Conservation (phyloP, 768 basidiomycete genomes). For the Dioszegia aurantiaca region DNA sequence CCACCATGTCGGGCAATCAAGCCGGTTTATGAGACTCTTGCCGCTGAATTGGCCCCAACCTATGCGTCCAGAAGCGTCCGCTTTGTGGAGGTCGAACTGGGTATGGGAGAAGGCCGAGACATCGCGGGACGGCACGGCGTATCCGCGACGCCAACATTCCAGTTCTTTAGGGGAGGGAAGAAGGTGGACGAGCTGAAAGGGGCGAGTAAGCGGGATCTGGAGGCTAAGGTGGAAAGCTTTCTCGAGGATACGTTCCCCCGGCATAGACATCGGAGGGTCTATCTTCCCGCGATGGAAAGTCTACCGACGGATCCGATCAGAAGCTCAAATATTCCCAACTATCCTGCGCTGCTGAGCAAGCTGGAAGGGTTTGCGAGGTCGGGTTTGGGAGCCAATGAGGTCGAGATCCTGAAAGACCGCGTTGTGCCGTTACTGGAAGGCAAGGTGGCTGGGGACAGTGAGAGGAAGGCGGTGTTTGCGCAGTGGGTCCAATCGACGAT, state of each 20-base stretch:
- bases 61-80: constrained; percentile 41
- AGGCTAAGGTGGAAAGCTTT: constrained; percentile 33
- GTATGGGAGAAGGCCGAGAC: constrained; percentile 62
- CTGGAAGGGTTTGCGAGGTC: constrained; percentile 27
- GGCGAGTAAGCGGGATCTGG: constrained; percentile 33
- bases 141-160: constrained; percentile 78
- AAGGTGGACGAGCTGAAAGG: constrained; percentile 43
- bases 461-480: constrained; percentile 13
- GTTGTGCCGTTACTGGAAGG: constrained; percentile 35
- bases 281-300: constrained; percentile 30
- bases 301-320: constrained; percentile 31
- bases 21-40: constrained; percentile 75
- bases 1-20: constrained; percentile 79
- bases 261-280: constrained; percentile 39
- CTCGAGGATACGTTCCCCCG: constrained; percentile 35
- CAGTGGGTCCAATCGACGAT: constrained; percentile 22
- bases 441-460: constrained; percentile 11
- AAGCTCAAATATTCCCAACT: constrained; percentile 25
- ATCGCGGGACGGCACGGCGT: constrained; percentile 67
- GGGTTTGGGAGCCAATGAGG: constrained; percentile 9
- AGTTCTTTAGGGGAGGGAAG: constrained; percentile 71
- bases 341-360: constrained; percentile 32
- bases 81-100: constrained; percentile 82
- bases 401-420: constrained; percentile 16
- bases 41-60: constrained; percentile 58